Percentiles rank a stretch among this genome's conserved stretches.
Evolutionary conservation across 2,329 filamentous ascomycete genomes (phyloP).

Genomic region (Penicillium sp.): DNA sequence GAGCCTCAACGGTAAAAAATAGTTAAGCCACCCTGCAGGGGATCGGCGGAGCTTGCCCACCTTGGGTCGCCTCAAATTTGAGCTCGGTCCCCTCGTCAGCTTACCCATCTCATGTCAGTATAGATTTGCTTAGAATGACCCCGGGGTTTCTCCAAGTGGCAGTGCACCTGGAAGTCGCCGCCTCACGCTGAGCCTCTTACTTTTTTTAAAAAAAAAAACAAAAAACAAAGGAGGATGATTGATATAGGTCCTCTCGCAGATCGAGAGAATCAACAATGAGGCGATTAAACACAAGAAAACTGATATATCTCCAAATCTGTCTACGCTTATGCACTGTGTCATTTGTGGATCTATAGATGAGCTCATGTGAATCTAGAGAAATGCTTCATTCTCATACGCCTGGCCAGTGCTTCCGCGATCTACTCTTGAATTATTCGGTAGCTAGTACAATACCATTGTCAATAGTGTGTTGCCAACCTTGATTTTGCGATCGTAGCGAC

Average conservation of each 20-base stretch:
- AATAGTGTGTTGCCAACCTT: not conserved
- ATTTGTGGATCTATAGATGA: not conserved
- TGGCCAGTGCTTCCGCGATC: not conserved
- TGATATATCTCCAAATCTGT: too few relatives aligned
- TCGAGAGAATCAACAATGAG: not conserved
- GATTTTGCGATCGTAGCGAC: not conserved
- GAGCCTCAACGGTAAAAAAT: not conserved
- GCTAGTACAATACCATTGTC: not conserved
- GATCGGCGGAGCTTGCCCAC: not conserved
- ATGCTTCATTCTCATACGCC: not conserved
- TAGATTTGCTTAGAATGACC: not conserved
- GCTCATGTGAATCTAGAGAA: not conserved
- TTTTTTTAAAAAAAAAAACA: too few relatives aligned
- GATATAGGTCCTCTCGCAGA: not conserved
- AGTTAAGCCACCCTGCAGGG: not conserved
- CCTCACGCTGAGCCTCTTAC: not conserved
- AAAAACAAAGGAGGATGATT: not conserved
- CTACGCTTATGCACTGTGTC: not conserved
- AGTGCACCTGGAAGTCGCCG: not conserved
- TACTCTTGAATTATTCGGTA: not conserved
- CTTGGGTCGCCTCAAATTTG: not conserved
- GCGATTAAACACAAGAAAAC: not conserved
- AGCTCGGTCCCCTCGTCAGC: constrained; percentile 8
- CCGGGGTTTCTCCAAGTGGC: not conserved
- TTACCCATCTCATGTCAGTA: constrained; percentile 9